These are phyloP conservation scores for Corinectria fuckeliana DNA, from an alignment of 2,329 filamentous ascomycete species.

Conservation along the genomic window DNA sequence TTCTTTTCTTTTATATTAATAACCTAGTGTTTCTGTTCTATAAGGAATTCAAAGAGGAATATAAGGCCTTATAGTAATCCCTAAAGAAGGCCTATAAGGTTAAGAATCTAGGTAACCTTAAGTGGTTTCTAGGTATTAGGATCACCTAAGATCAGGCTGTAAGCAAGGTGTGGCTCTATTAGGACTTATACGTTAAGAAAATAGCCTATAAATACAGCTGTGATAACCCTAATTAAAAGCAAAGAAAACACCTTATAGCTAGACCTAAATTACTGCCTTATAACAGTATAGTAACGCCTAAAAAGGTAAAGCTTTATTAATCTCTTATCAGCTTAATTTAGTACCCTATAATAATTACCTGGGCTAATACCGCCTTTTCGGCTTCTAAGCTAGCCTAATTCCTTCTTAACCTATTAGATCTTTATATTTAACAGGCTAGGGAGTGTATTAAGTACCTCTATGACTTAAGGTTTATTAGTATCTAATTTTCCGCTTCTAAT, in stretches of 20 bases:
- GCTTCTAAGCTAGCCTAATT: neutral
- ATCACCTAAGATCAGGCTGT: neutral
- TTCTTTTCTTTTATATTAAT: too few species aligned
- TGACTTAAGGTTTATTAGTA: neutral
- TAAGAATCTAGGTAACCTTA: too few species aligned
- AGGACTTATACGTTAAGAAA: neutral
- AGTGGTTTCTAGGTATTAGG: neutral
- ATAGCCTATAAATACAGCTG: neutral
- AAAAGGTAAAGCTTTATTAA: neutral
- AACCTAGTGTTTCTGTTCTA: too few species aligned
- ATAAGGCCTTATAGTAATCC: too few species aligned
- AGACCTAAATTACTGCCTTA: too few species aligned
- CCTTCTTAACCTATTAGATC: neutral
- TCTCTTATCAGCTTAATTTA: neutral
- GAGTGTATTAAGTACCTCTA: conserved; percentile 1
- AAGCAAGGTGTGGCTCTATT: neutral
- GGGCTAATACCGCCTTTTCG: neutral
- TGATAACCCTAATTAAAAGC: neutral
- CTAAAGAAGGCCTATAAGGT: too few species aligned
- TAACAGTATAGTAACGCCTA: neutral
- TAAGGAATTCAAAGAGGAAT: too few species aligned
- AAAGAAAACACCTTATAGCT: too few species aligned
- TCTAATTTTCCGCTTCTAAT: neutral
- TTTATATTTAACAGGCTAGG: neutral
- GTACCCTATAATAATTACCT: neutral